phyloP scores from a whole-genome alignment of 345 rosid genomes.

The Alliaria petiolata region DNA sequence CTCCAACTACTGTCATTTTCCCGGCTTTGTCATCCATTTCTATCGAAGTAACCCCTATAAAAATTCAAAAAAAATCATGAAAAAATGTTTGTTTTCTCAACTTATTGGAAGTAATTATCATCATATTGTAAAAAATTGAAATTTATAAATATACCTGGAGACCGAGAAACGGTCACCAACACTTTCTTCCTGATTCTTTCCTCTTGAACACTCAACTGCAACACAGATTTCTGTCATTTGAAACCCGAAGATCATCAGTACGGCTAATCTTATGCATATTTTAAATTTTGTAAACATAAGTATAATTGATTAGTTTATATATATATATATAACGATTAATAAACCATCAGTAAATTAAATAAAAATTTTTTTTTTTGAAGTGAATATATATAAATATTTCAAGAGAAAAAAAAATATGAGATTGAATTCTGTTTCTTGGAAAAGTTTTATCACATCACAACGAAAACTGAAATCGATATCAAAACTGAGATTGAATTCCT shows the following conservation, averaged over 20 bases:
- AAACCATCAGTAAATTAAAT: background rate
- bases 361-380: too few species aligned
- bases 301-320: background rate
- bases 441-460: background rate
- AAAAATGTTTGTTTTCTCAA: background rate
- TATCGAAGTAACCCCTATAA: slow-evolving; percentile 48
- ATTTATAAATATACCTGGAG: slow-evolving; percentile 37
- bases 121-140: background rate
- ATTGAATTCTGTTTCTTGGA: background rate
- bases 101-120: background rate
- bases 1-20: slow-evolving; percentile 56
- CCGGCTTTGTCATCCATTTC: slow-evolving; percentile 56
- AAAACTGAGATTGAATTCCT: background rate
- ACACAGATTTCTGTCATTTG: slow-evolving; percentile 48
- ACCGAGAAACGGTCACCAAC: slow-evolving; percentile 42
- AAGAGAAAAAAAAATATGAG: too few species aligned
- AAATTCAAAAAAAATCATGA: background rate
- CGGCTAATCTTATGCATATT: background rate
- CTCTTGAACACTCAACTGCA: slow-evolving; percentile 44
- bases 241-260: background rate
- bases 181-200: slow-evolving; percentile 50
- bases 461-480: background rate
- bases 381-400: too few species aligned
- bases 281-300: background rate
- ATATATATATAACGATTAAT: background rate